Evolutionary conservation across 495 filamentous ascomycete genomes (phyloP), one percentile per base, ranked within the genome.

Genomic region (Mytilinidion resinicola): DNA sequence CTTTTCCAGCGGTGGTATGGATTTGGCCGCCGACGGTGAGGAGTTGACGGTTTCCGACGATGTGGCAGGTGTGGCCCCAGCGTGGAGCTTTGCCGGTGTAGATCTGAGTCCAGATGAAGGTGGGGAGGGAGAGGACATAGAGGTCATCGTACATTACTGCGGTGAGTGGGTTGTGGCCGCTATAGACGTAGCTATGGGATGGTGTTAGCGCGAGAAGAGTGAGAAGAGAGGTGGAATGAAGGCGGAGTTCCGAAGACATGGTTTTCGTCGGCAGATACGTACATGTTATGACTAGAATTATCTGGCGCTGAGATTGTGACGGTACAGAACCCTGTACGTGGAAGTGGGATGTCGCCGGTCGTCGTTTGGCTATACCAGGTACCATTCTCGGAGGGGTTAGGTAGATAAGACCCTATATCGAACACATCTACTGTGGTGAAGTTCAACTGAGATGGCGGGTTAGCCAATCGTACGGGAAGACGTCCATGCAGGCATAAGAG

Each of bases 21-120:
- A 48, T 30, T 3, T 57, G 43, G 12, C 75, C 75, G 34, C 75
- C 75, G 20, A 77, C 70, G 3, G 73, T 74, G 11, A 78, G 54
- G 69, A 77, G 69, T 21, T 73, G 74, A 1, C 69, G 62, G 38
- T 63, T 62, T 1, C 66, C 70, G 14, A 67, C 69, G 19, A 68
- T 36, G 42, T 76, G 73, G 53, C 75, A 78, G 12, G 69, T 75
- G 36, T 73, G 70, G 15, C 67, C 69, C 55, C 56, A 75, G 7
- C 72, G 65, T 10, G 73, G 71, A n/a, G 48, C 47, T 9, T 38
- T 51, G 11, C 70, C 70, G 25, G 67, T 69, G 35, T 78, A 76
- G 11, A 84, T 76, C 62, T 82, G 80, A 37, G 80, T 80, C 88
- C 88, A 92, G n/a, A 73, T 81, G 69, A 92, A 91, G 0, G 86